phyloP scores from a whole-genome alignment of 352 stramenopile genomes.

The Phytophthora constricta region DNA sequence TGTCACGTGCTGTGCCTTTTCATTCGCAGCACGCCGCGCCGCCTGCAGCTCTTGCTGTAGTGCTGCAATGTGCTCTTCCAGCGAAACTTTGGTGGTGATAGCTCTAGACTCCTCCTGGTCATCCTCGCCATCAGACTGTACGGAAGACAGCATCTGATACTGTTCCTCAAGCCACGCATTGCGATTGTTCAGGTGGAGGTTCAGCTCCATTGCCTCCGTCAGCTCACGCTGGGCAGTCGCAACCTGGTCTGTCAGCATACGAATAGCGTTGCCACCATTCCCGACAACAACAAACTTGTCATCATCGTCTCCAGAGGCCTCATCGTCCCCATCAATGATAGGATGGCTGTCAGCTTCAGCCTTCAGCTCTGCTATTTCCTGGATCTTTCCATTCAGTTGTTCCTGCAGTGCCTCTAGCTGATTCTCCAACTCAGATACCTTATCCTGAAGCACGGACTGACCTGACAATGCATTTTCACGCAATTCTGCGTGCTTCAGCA shows the following conservation, averaged over 20 bases:
- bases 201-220: conserved; percentile 86
- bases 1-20: conserved; percentile 39
- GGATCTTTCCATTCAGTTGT: conserved; percentile 63
- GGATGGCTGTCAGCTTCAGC: conserved; percentile 26
- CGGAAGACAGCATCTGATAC: conserved; percentile 52
- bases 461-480: conserved; percentile 61
- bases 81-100: conserved; percentile 23
- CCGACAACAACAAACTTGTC: conserved; percentile 60
- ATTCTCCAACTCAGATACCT: conserved; percentile 66
- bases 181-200: conserved; percentile 78
- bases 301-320: conserved; percentile 32
- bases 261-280: conserved; percentile 53
- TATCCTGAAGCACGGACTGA: conserved; percentile 55
- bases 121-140: conserved; percentile 40
- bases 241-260: conserved; percentile 77
- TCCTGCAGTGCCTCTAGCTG: conserved; percentile 68
- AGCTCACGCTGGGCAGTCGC: conserved; percentile 72
- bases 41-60: conserved; percentile 55
- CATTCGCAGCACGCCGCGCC: conserved; percentile 35
- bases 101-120: conserved; percentile 37
- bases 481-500: conserved; percentile 64
- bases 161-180: conserved; percentile 85
- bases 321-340: conserved; percentile 18
- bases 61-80: conserved; percentile 36
- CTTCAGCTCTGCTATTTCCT: conserved; percentile 53